Percentiles rank a stretch among this genome's conserved stretches.
Evolutionary conservation across 2,329 filamentous ascomycete genomes (phyloP).

Genomic region (Neurospora crassa): DNA sequence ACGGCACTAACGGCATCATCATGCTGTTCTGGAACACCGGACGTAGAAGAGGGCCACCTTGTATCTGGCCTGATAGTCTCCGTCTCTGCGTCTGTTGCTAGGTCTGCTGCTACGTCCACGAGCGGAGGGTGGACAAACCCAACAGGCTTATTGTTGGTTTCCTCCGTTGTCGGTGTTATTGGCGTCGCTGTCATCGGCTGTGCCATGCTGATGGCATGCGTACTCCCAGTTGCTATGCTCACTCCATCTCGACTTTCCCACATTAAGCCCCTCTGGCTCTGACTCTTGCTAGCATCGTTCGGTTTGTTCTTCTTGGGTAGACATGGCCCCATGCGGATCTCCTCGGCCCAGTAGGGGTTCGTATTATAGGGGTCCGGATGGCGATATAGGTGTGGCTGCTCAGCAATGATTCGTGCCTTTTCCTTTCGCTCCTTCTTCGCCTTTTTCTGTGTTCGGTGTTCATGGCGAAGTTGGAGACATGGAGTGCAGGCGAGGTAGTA

Average conservation of each 20-base stretch:
- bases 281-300: conserved; percentile 39
- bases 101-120: background rate
- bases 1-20: conserved; percentile 34
- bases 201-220: conserved; percentile 25
- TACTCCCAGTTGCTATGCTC: conserved; percentile 30
- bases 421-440: conserved; percentile 59
- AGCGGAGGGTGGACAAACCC: background rate
- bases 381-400: conserved; percentile 64
- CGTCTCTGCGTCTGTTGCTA: background rate
- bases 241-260: conserved; percentile 41
- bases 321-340: conserved; percentile 73
- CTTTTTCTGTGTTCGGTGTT: conserved; percentile 60
- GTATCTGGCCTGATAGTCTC: background rate
- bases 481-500: conserved; percentile 70
- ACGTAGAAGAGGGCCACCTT: background rate
- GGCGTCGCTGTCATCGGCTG: conserved; percentile 9
- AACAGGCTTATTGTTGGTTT: conserved; percentile 10
- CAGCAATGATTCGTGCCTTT: conserved; percentile 53
- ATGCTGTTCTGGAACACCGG: background rate
- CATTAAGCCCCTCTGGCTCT: conserved; percentile 50
- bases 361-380: conserved; percentile 79
- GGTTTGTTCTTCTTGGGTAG: conserved; percentile 51
- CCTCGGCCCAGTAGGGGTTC: conserved; percentile 81
- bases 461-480: conserved; percentile 62
- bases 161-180: conserved; percentile 18